A percentile compares a stretch with the other conserved stretches of the same genome.
phyloP scores from a whole-genome alignment of 208 protist genomes.

The Trypanosoma conorhini region DNA sequence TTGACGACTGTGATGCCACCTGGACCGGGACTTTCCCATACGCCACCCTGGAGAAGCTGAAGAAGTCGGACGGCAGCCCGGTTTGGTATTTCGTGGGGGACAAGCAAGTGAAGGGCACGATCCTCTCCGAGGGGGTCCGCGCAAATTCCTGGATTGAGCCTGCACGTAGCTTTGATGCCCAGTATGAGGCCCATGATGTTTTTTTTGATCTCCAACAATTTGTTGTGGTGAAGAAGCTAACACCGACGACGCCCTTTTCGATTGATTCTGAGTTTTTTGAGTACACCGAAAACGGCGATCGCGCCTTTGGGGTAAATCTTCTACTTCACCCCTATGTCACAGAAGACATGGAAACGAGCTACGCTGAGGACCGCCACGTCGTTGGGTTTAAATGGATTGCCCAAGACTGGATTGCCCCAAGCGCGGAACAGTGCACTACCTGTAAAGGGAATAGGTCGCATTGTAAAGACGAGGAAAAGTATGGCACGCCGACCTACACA shows the following conservation, averaged over 20 bases:
- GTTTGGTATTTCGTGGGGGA: conserved; percentile 59
- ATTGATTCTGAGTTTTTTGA: conserved; percentile 79
- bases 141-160: conserved; percentile 65
- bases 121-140: conserved; percentile 70
- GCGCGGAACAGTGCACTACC: conserved; percentile 56
- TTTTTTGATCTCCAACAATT: conserved; percentile 65
- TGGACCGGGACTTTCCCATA: conserved; percentile 79
- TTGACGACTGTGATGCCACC: conserved; percentile 81
- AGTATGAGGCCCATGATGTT: conserved; percentile 55
- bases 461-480: conserved; percentile 33
- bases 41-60: conserved; percentile 40
- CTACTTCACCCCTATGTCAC: conserved; percentile 71
- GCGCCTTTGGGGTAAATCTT: conserved; percentile 83
- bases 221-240: conserved; percentile 44
- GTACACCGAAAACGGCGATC: conserved; percentile 56
- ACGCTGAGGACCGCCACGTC: conserved; percentile 69
- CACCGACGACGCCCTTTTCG: conserved; percentile 34
- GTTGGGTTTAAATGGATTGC: conserved; percentile 76
- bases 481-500: conserved; percentile 43
- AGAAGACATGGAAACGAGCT: conserved; percentile 51
- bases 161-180: conserved; percentile 39
- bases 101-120: conserved; percentile 55
- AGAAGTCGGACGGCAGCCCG: conserved; percentile 35
- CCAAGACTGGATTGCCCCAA: conserved; percentile 61
- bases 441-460: conserved; percentile 57